phyloP scores from a whole-genome alignment of 2,329 filamentous ascomycete genomes.

The Colletotrichum sublineola region DNA sequence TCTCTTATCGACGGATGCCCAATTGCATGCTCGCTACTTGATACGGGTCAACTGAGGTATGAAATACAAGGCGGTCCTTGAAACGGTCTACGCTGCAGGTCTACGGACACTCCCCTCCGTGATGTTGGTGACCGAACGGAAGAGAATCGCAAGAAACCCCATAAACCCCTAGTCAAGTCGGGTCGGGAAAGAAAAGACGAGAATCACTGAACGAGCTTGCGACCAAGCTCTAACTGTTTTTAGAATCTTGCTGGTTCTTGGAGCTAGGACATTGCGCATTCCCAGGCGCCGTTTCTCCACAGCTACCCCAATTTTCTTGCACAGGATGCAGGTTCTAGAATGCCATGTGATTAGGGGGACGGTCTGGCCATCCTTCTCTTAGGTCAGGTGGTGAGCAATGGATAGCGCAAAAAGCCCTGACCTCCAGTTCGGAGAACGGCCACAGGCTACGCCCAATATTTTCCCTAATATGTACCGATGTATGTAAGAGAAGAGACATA shows the following conservation, averaged over 20 bases:
- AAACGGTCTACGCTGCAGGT: neutral
- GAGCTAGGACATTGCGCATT: constrained; percentile 25
- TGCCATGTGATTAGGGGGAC: constrained; percentile 17
- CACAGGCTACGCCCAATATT: neutral
- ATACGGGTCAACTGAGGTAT: too few species aligned
- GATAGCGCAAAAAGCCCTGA: neutral
- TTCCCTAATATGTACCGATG: neutral
- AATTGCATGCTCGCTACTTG: neutral
- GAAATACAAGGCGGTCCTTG: too few species aligned
- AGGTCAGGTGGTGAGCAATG: neutral
- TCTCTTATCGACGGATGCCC: neutral
- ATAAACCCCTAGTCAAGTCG: constrained; percentile 9
- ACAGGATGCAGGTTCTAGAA: constrained; percentile 32
- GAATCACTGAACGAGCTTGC: constrained; percentile 23
- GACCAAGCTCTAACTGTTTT: constrained; percentile 26
- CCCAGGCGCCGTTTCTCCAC: constrained; percentile 19
- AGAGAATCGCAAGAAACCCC: constrained; percentile 8
- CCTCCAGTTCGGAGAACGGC: constrained; percentile 25
- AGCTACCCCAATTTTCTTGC: constrained; percentile 26
- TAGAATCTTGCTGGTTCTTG: constrained; percentile 1
- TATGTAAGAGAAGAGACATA: neutral
- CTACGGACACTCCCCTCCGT: neutral
- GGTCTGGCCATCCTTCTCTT: constrained; percentile 21
- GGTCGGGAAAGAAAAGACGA: constrained; percentile 5
- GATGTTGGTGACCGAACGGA: neutral